Conservation (phyloP, 73 alveolate species). For the Tetrahymena thermophila region DNA sequence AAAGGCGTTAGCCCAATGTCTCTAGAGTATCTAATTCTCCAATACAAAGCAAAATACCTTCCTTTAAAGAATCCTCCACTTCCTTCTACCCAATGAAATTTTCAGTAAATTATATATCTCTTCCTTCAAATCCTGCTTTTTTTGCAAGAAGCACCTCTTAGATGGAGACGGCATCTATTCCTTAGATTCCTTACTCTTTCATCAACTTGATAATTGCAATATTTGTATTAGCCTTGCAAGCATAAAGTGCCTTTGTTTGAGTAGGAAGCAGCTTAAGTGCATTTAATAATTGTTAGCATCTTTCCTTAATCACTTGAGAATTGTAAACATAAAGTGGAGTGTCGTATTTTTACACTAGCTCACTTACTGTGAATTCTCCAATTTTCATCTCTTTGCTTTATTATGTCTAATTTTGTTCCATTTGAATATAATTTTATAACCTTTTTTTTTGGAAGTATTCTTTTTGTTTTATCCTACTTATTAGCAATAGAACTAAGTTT, state of each 20-base stretch:
- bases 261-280: not conserved
- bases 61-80: not conserved
- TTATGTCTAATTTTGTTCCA: not conserved
- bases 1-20: not conserved
- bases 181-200: slow-evolving; percentile 29
- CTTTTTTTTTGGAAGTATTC: not conserved
- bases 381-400: not conserved
- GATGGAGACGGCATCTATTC: slow-evolving; percentile 46
- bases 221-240: slow-evolving; percentile 40
- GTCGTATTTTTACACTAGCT: not conserved
- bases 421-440: not conserved
- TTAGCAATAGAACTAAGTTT: not conserved
- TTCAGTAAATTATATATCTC: slow-evolving; percentile 27
- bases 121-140: slow-evolving; percentile 2
- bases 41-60: slow-evolving; percentile 20
- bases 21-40: slow-evolving; percentile 33
- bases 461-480: not conserved
- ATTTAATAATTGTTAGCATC: not conserved
- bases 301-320: not conserved
- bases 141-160: slow-evolving; percentile 17
- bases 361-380: not conserved
- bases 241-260: slow-evolving; percentile 15
- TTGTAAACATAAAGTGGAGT: not conserved
- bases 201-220: slow-evolving; percentile 3
- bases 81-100: slow-evolving; percentile 29